phyloP scores from a whole-genome alignment of 148 eudicot species.

The Cornus suecica region DNA sequence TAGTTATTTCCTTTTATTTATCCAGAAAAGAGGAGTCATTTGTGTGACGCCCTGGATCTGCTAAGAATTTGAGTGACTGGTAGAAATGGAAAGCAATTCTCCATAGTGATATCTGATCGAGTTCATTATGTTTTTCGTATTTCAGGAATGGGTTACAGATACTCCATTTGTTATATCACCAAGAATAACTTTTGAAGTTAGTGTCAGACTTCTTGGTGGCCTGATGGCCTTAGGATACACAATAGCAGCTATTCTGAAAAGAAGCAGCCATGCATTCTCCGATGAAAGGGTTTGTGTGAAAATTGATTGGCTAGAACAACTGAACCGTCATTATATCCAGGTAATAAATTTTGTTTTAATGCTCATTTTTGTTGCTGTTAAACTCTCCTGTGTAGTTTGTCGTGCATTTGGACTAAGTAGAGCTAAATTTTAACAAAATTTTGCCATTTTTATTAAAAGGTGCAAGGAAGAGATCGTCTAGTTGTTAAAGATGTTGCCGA shows the following conservation, averaged over 20 bases:
- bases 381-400: not conserved
- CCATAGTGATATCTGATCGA: slow-evolving; percentile 13
- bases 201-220: slow-evolving; percentile 97
- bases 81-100: not conserved
- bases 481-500: slow-evolving; percentile 67
- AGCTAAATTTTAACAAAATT: slow-evolving; percentile 1
- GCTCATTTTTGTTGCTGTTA: not conserved
- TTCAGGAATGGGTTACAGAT: slow-evolving; percentile 95
- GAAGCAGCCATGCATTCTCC: slow-evolving; percentile 79
- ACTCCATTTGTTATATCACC: slow-evolving; percentile 95
- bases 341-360: slow-evolving; percentile 28
- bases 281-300: slow-evolving; percentile 82
- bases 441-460: slow-evolving; percentile 31
- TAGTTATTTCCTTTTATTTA: not conserved
- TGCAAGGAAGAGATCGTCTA: slow-evolving; percentile 87
- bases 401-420: not conserved
- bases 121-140: slow-evolving; percentile 17
- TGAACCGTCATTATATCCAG: slow-evolving; percentile 83
- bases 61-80: no score
- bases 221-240: slow-evolving; percentile 97
- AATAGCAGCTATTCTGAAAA: slow-evolving; percentile 85
- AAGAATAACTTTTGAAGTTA: slow-evolving; percentile 93
- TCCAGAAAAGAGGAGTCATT: no score
- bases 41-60: not conserved
- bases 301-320: slow-evolving; percentile 89